Evolutionary conservation across 129 eudicot species (phyloP), one percentile per base, ranked within the genome.

Genomic region (Rutidosis leptorrhynchoides): DNA sequence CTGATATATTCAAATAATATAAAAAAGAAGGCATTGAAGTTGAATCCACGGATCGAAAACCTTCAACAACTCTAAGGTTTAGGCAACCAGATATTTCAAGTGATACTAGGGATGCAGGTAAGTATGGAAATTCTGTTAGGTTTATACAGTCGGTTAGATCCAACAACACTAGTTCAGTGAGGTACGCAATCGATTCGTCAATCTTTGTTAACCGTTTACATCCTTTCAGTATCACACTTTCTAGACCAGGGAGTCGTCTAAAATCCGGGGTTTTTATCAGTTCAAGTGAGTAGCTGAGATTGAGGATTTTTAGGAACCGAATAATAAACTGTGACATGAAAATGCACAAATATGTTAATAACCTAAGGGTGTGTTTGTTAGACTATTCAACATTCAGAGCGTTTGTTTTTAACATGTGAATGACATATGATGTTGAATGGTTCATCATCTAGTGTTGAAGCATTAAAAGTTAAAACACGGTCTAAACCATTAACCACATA

Each of bases 191-290:
- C 12, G 61, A 67, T 51, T 67, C 29, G 30, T 33, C 19, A 1
- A 67, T 28, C 17, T 51, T 33, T 0, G 4, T 67, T 33, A 67
- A 67, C 33, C 62, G 20, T 30, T 24, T 54, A 67, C 62, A 28
- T 51, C 48, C 55, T 49, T 19, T 19, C 1, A 49, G 23, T 3
- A 49, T 49, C 55, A 49, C 6, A 49, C 55, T 19, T 43, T 69
- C 74, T 15, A 69, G 43, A 43, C 56, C 7, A 37, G 29, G 43
- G 21, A 69, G 55, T 69, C 56, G 56, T 4, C 40, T n/a, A 55
- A 69, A 69, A 69, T 69, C 15, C 7, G 74, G 73, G 21, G 74
- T 69, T 56, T 25, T 56, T 4, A 17, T 5, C 7, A 68, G 73
- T 37, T 68, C 42, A 40, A 52, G 8, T 33, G 62, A 68, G 42